Base-by-base conservation (phyloP, 2,329 filamentous ascomycete species). In the Aspergillus nomiae region DNA sequence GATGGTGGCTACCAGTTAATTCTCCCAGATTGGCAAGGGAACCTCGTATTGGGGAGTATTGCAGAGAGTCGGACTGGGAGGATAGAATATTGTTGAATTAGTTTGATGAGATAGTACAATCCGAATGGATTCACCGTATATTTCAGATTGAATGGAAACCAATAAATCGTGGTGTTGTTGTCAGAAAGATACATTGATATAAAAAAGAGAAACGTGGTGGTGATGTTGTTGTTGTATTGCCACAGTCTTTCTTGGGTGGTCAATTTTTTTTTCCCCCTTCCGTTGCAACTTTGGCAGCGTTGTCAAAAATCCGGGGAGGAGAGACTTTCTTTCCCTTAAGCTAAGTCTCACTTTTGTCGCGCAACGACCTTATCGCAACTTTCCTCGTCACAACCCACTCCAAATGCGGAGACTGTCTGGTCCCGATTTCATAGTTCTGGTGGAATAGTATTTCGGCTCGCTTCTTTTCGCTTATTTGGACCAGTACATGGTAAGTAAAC, bases 401-500 rank as follows among this genome's bases (percentile, higher is more conserved):
- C 64, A 62, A 51, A 67, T 67, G 70, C 67, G 66, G 71, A 66
- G 65, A 51, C 53, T 66, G 45, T 62, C 62, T 59, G 66, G 58
- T 61, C 59, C 61, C 63, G 61, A 65, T 63, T 65, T 64, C 60
- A 60, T 58, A 62, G 63, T 65, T 67, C 67, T 70, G 67, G 69
- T 68, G 69, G 67, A 66, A 69, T 70, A 70, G 63, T 64, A 62
- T 60, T 66, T 71, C 66, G 70, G 67, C 63, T 71, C 65, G 64
- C 66, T 69, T 67, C 65, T 70, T 70, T 66, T 68, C 63, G 65
- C 66, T 67, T 67, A 65, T 68, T 65, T 69, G 58, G 58, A 63
- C 67, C 64, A 65, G 65, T 70, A 51, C 63, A 61, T 67, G 67
- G 69, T 70, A 64, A 70, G 69, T 70, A 66, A 64, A 62, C 46